These are phyloP conservation scores for Nicotiana rustica DNA, from an alignment of 305 asterid species.

Conservation along the genomic window DNA sequence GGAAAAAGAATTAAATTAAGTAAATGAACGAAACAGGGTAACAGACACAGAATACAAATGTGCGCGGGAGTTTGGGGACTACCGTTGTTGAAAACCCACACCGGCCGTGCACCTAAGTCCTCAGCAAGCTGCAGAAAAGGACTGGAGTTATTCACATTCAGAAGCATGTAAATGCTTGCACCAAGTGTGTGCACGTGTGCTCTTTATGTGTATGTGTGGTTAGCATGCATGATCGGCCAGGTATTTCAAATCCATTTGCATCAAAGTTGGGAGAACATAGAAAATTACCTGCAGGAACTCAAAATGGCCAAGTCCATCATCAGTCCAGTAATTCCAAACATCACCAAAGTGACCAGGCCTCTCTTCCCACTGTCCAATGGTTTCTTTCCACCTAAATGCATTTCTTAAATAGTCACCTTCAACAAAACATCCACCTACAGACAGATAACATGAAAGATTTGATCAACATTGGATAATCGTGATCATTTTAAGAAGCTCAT, in stretches of 20 bases:
- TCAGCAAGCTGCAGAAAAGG: slow-evolving; percentile 80
- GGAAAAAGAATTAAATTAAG: neutral
- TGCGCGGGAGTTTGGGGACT: slow-evolving; percentile 34
- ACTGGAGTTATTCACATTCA: slow-evolving; percentile 2
- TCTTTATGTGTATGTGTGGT: neutral
- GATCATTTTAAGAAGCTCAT: neutral
- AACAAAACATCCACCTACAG: slow-evolving; percentile 88
- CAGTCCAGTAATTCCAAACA: slow-evolving; percentile 96
- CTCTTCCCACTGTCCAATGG: slow-evolving; percentile 95
- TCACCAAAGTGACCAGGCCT: slow-evolving; percentile 98
- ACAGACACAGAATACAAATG: neutral
- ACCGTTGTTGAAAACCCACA: slow-evolving; percentile 99
- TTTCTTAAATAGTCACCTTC: slow-evolving; percentile 91
- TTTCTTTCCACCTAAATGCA: slow-evolving; percentile 97
- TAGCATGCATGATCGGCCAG: neutral
- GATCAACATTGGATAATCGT: neutral
- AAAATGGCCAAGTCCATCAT: slow-evolving; percentile 88
- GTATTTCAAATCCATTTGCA: too few species aligned
- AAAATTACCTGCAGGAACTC: slow-evolving; percentile 84
- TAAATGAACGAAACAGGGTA: neutral
- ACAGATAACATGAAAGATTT: neutral
- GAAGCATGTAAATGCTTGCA: slow-evolving; percentile 8
- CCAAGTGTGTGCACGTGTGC: neutral
- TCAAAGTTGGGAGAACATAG: neutral
- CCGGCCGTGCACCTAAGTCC: slow-evolving; percentile 83